Conservation (phyloP, 441 rosid genomes). For the Caryocar brasiliense region DNA sequence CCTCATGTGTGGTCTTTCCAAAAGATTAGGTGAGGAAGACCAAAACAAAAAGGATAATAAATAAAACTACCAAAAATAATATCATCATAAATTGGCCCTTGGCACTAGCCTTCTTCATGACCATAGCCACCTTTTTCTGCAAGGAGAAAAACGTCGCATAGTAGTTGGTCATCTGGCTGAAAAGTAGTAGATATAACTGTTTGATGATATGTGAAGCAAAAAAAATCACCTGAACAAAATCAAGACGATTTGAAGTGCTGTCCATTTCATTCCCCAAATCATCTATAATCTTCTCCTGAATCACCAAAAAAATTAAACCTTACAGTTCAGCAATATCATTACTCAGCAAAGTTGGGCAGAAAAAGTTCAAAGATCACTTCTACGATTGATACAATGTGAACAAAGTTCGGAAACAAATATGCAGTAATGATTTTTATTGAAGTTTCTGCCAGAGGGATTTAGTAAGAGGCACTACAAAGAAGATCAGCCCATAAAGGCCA, state of each 20-base stretch:
- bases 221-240: constrained; percentile 81
- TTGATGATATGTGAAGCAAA: background rate
- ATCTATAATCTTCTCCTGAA: constrained; percentile 76
- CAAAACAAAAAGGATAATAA: constrained; percentile 78
- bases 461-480: background rate
- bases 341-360: background rate
- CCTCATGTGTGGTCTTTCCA: no score
- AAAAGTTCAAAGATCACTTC: background rate
- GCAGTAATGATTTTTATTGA: no score
- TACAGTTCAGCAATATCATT: background rate
- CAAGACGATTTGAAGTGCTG: constrained; percentile 83
- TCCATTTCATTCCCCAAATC: constrained; percentile 87
- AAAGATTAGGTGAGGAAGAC: constrained; percentile 65
- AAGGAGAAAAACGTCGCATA: background rate
- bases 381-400: no score
- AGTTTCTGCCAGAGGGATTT: background rate
- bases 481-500: constrained; percentile 8
- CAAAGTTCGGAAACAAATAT: no score
- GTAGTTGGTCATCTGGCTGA: background rate
- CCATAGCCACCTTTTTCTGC: constrained; percentile 96
- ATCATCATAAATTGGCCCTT: constrained; percentile 97
- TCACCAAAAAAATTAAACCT: constrained; percentile 11
- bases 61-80: constrained; percentile 61
- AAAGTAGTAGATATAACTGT: background rate
- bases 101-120: constrained; percentile 93